These are phyloP conservation scores for Microdochium bolleyi DNA, from an alignment of 2,329 filamentous ascomycete species.

Conservation along the genomic window DNA sequence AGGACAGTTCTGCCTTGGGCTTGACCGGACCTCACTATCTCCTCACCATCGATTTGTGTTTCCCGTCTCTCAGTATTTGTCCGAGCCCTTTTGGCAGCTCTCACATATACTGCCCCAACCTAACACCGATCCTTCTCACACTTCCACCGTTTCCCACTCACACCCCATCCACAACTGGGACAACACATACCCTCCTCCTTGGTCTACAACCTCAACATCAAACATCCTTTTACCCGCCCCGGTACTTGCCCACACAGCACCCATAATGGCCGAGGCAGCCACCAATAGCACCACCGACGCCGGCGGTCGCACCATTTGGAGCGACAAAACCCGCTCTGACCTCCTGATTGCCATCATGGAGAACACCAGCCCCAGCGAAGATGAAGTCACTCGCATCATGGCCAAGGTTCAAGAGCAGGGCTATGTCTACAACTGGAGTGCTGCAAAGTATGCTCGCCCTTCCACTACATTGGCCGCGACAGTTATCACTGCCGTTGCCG, in stretches of 20 bases:
- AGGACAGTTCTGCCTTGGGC: background rate
- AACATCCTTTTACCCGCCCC: background rate
- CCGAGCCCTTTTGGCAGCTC: background rate
- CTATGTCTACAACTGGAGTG: conserved; percentile 27
- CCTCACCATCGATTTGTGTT: background rate
- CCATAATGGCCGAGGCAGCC: background rate
- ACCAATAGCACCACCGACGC: conserved; percentile 1
- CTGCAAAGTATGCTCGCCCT: conserved; percentile 28
- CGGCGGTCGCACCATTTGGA: conserved; percentile 11
- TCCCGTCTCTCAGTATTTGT: background rate
- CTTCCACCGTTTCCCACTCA: background rate
- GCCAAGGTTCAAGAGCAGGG: conserved; percentile 22
- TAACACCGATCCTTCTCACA: background rate
- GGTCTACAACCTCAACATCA: background rate
- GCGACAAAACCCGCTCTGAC: conserved; percentile 25
- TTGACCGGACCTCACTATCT: background rate
- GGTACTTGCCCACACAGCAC: background rate
- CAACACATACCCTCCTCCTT: background rate
- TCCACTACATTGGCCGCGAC: conserved; percentile 1
- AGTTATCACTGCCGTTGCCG: background rate
- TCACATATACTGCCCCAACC: background rate
- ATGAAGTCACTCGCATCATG: conserved; percentile 21
- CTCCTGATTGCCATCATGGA: conserved; percentile 28
- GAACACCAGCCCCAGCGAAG: conserved; percentile 23
- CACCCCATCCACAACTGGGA: background rate